These are phyloP conservation scores for Tulasnella sp. DNA, from an alignment of 768 basidiomycete genomes.

Conservation along the genomic window DNA sequence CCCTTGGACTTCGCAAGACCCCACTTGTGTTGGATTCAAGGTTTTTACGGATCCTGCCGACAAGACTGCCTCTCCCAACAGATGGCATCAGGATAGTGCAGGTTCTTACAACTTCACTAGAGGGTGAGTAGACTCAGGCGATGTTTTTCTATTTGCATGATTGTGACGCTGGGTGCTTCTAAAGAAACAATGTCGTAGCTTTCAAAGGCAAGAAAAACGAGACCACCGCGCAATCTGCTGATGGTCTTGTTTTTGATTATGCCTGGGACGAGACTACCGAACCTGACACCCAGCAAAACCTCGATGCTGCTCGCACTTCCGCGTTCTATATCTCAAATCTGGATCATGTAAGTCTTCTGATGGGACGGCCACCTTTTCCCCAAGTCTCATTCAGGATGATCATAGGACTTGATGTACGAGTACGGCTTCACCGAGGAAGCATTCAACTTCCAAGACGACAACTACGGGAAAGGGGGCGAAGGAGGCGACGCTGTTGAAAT, in stretches of 20 bases:
- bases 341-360: background rate
- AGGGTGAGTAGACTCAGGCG: background rate
- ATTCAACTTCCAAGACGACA: slow-evolving; percentile 36
- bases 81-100: background rate
- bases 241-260: slow-evolving; percentile 28
- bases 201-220: slow-evolving; percentile 31
- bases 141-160: no score
- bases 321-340: slow-evolving; percentile 1
- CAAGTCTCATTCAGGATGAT: no score
- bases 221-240: slow-evolving; percentile 13
- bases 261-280: slow-evolving; percentile 30
- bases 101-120: background rate
- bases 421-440: slow-evolving; percentile 22
- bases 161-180: background rate
- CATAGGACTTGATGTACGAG: slow-evolving; percentile 9
- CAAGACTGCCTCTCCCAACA: background rate
- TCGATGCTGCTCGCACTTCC: slow-evolving; percentile 20
- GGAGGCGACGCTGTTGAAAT: slow-evolving; percentile 34
- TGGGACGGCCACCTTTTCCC: no score
- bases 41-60: slow-evolving; percentile 12
- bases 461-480: slow-evolving; percentile 34
- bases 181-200: slow-evolving; percentile 36
- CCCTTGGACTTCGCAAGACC: background rate
- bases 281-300: slow-evolving; percentile 12
- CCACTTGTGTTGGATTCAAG: background rate